Percentiles rank a stretch among this genome's conserved stretches.
These are phyloP conservation scores for Harrya chromipes DNA, from an alignment of 768 basidiomycete species.

Conservation along the genomic window DNA sequence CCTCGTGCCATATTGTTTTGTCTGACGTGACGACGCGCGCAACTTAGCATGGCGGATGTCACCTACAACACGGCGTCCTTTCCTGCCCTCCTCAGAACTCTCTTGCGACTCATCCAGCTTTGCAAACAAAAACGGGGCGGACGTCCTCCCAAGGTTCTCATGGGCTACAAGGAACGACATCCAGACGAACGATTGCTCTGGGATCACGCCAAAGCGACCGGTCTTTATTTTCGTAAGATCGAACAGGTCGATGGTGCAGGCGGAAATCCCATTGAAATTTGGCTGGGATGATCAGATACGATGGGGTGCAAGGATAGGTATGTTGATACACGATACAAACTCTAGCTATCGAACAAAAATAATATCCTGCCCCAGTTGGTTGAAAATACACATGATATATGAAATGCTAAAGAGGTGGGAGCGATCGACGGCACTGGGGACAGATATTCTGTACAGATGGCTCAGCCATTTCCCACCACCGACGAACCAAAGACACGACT, in stretches of 20 bases:
- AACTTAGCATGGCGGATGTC: conserved; percentile 84
- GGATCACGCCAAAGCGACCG: conserved; percentile 51
- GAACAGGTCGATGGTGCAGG: conserved; percentile 57
- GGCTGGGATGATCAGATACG: conserved; percentile 43
- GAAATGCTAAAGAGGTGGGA: conserved; percentile 64
- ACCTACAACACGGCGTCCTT: conserved; percentile 90
- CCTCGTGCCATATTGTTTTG: no score
- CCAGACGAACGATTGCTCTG: conserved; percentile 71
- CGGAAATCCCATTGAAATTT: conserved; percentile 66
- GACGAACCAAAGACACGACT: neutral
- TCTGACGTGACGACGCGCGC: neutral
- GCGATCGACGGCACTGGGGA: conserved; percentile 81
- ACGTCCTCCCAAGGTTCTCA: conserved; percentile 48
- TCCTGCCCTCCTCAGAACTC: conserved; percentile 67
- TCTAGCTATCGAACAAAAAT: neutral
- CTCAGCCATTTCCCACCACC: neutral
- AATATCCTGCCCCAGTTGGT: neutral
- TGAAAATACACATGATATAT: conserved; percentile 1
- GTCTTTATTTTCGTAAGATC: conserved; percentile 54
- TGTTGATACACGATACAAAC: conserved; percentile 11
- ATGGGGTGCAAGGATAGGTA: conserved; percentile 1
- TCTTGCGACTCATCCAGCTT: conserved; percentile 45
- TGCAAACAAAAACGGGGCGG: conserved; percentile 9
- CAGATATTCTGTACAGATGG: conserved; percentile 67
- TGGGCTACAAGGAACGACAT: conserved; percentile 90